Evolutionary conservation across 2,329 filamentous ascomycete genomes (phyloP), one percentile per base, ranked within the genome.

Genomic region (Cladosporium colombiae): DNA sequence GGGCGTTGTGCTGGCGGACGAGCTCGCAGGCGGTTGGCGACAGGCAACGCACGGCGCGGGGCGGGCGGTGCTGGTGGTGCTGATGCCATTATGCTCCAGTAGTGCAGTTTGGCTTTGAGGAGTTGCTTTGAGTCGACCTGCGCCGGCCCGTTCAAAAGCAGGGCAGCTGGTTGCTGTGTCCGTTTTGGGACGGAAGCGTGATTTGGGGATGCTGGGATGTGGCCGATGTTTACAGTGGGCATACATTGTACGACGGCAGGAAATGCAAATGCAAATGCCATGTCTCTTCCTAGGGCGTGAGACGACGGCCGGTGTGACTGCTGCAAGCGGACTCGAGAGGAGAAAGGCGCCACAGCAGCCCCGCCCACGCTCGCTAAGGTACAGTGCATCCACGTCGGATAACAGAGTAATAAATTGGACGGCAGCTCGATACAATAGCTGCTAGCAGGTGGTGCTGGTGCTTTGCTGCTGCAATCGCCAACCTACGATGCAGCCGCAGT

Each of bases 251-350:
- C 31, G 55, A 23, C 33, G 55, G 55, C 31, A 57, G 21, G n/a
- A n/a, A 31, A n/a, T n/a, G n/a, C n/a, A n/a, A 18, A 37, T 16
- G 53, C 11, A 14, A n/a, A 35, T 57, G 21, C 55, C n/a, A 18
- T 40, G 33, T 25, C 7, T n/a, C 25, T 7, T 57, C 31, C 27
- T n/a, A 29, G 50, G n/a, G 53, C 53, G 53, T 25, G 31, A 35
- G 53, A 57, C 37, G 37, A 44, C 37, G 53, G 33, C 31, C 53
- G 31, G 55, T 40, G 55, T 57, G 55, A 57, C 55, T 57, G 55
- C 31, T 57, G 55, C 55, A 57, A n/a, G 55, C n/a, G 27, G 31
- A 21, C 16, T 23, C 13, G 31, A 21, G n/a, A 35, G 18, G 21
- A 57, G 33, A 57, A 35, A 40, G 55, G 55, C 31, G 33, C 33